Evolutionary conservation across 768 basidiomycete genomes (phyloP), one percentile per base, ranked within the genome.

Genomic region (Cystobasidiopsis lactophilus): DNA sequence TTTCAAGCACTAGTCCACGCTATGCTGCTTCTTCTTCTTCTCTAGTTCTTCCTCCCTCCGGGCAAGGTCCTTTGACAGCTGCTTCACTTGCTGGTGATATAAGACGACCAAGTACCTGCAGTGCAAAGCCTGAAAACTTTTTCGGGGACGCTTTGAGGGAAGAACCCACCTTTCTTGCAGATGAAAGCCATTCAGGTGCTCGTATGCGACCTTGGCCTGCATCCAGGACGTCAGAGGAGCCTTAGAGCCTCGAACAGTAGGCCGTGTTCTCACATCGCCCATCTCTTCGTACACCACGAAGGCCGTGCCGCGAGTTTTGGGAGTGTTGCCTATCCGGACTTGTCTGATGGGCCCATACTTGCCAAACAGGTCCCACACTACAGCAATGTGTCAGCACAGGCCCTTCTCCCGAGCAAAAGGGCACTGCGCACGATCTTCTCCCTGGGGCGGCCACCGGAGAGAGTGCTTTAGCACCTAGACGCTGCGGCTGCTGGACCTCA

Each of bases 101-200:
- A 95, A 71, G 9, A 96, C 91, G 72, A 60, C 2, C 16, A 18
- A 50, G 3, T 21, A 48, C 19, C 31, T 5, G 7, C 18, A 19
- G 2, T 19, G 26, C 13, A 27, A 37, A 44, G 29, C 27, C 10
- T 5, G 13, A 18, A 18, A 29, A 3, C 7, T 4, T 16, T 41
- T 38, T 14, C 9, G 21, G 7, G n/a, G 35, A 3, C 21, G 16
- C 1, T 1, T 67, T 71, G 57, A 39, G 72, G 72, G 72, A 53
- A 98, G 91, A 50, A 98, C 91, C 68, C 96, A 98, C 24, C 91
- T 81, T 68, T 93, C 91, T 70, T 88, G 86, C 54, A 98, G 67
- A 70, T 98, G 91, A 71, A 98, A 98, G 41, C 91, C 91, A 61
- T 96, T 96, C 63, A 96, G 67, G 67, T 93, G 88, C 64, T 89